Evolutionary conservation across 2,329 filamentous ascomycete genomes (phyloP).

Genomic region (Hypoxylon sp.): DNA sequence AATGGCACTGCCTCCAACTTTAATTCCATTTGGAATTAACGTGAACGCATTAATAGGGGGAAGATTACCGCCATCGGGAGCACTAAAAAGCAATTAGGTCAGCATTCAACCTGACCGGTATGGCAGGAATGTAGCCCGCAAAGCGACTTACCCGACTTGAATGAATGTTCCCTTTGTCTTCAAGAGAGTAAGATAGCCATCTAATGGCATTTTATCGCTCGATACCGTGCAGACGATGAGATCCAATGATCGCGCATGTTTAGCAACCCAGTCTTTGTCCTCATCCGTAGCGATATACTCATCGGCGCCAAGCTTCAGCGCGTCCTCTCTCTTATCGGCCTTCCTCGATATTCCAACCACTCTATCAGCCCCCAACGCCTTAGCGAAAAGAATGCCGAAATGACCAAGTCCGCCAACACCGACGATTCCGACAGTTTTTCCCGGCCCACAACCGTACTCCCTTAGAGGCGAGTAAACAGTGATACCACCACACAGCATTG

Average conservation of each 20-base stretch:
- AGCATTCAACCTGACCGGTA: background rate
- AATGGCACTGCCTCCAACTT: constrained; percentile 64
- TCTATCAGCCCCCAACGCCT: constrained; percentile 74
- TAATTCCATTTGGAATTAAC: constrained; percentile 69
- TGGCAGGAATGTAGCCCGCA: background rate
- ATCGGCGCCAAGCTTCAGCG: constrained; percentile 70
- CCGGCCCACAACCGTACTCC: constrained; percentile 75
- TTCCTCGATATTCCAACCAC: constrained; percentile 72
- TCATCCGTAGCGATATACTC: constrained; percentile 62
- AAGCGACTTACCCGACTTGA: constrained; percentile 66
- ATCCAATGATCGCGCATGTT: constrained; percentile 67
- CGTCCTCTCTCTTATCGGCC: constrained; percentile 68
- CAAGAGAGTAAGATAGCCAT: constrained; percentile 74
- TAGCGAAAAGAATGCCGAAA: constrained; percentile 77
- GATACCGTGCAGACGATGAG: constrained; percentile 73
- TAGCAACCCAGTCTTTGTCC: constrained; percentile 68
- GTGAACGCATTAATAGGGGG: constrained; percentile 68
- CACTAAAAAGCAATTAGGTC: constrained; percentile 48
- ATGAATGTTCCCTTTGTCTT: constrained; percentile 69
- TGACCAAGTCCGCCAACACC: constrained; percentile 79
- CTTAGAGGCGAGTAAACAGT: constrained; percentile 76
- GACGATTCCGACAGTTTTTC: constrained; percentile 77
- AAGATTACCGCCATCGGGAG: constrained; percentile 69
- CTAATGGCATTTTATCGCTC: constrained; percentile 69
- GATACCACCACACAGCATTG: constrained; percentile 79